Base-by-base conservation (phyloP, 148 eudicot species). In the Fagopyrum tataricum region DNA sequence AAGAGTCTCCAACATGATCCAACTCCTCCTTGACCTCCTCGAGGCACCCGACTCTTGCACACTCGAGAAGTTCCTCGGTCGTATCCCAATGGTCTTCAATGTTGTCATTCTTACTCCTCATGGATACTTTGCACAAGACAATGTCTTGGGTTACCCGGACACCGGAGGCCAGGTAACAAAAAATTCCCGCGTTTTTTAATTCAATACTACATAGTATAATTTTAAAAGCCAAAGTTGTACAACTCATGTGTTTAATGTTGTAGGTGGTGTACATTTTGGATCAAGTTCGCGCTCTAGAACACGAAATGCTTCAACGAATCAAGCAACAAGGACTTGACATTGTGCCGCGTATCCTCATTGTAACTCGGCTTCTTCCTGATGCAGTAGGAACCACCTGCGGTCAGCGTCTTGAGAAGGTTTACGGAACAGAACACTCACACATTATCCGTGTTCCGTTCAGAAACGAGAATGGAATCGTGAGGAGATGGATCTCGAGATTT, bases 201-300 rank as follows among this genome's bases (percentile, higher is more conserved):
- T 31, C 37, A 31, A 31, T 31, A 31, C 37, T 31, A 31, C 37
- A 31, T 31, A 31, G 37, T 31, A 1, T 31, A 31, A 31, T 31
- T 31, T 31, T 3, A 31, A 26, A 31, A 31, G 2, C 37, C 37
- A 3, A 31, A 3, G 2, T 31, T 31, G 37, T 31, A 31, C 37
- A 31, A 31, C 37, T 31, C 37, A 31, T 31, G 37, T 31, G 37
- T 31, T 31, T 31, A 31, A 0, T 31, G 37, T 31, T 31, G 0
- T 31, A 90, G 93, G 93, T 95, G 69, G 99, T 95, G 24, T 95
- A 95, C 81, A 95, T 95, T 83, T 81, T 95, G 78, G 99, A 95
- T 84, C 99, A 95, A 95, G 99, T 95, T 67, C 97, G 97, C 55
- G 99, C 99, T n/a, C 77, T 95, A 83, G 99, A 95, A 82, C 84